Evolutionary conservation across 2,329 filamentous ascomycete species (phyloP), one percentile per base, ranked within the genome.

Genomic region (Exophiala sp.): DNA sequence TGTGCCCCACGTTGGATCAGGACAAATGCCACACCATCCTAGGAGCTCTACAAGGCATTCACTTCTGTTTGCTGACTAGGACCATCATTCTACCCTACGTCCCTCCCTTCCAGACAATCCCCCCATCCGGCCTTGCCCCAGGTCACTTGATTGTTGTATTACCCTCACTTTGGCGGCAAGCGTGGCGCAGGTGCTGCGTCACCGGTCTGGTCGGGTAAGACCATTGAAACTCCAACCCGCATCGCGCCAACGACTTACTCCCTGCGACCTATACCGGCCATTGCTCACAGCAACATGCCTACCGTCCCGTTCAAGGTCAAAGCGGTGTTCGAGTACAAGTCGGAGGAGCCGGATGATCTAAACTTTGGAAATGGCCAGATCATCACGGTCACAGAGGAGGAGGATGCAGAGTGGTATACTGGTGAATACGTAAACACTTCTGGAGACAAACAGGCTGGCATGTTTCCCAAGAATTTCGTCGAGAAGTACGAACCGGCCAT

Each of bases 391-490:
- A 96, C 87, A 41, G 91, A 91, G 56, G 84, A 89, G 71, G 94
- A 97, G 69, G 94, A 96, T 69, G 85, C 80, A 60, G 95, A 97
- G 69, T 95, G 90, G 90, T 92, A 91, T 43, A 62, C 63, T 12
- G 63, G 63, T 34, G 63, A 64, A 45, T 65, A 96, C 70, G 76
- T 85, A 60, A 89, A 95, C 72, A 83, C 84, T 56, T 73, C 78
- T 48, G 94, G 94, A 52, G 74, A 73, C 59, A 90, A 86, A 72
- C 82, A 86, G 67, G 85, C 94, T 67, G 94, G 94, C 61, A 88
- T 99, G 64, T 99, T 99, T 71, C 94, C 94, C 47, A 87, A 88
- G 69, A 99, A 97, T 75, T 99, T 99, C 69, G 94, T 99, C 67
- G 94, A 99, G 73, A 90, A 87, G 74, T 95, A 90, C 72, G 92